Base-by-base conservation (phyloP, 108 stramenopile genomes). In the Cyclotella baltica region DNA sequence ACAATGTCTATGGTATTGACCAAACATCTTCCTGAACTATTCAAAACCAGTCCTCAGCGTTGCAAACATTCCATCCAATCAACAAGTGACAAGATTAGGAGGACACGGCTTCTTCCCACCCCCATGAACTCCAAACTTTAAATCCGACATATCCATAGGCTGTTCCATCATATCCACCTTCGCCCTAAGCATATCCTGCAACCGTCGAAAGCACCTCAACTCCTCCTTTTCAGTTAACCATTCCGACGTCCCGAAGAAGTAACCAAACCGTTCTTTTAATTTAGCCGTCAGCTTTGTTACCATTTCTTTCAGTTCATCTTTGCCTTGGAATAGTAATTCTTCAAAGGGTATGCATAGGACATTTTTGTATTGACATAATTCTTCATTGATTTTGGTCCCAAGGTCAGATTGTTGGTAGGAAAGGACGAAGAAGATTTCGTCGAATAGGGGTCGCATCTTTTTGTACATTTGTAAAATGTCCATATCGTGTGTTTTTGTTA, bases 361-460 rank as follows among this genome's bases (percentile, higher is more conserved):
- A 46, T 83, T 83, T 43, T 83, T 83, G 59, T 74, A 73, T 35
- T 73, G 33, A 38, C 77, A 83, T 18, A 73, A 0, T 10, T 78
- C 77, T 19, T 51, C 47, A 31, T 22, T 46, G 3, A 78, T 19
- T 22, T 13, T 31, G 6, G 35, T 52, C 28, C 29, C 35, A 18
- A 30, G 36, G 50, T 69, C 51, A 19, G 38, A 23, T 5, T 22
- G 35, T 31, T 61, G 31, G 31, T 57, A 63, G 4, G 77, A 67
- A 4, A 78, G 63, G 33, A 83, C 77, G 25, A 83, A 78, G 56
- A 78, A 73, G 29, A 83, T 56, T 35, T 78, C 82, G 25, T 83
- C 82, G 40, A 75, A 80, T 0, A 67, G 35, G 20, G 80, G 67
- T 51, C 61, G 67, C n/a, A 71, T 67, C 38, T 36, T 40, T 43